These are phyloP conservation scores for Umbilicaria muhlenbergii DNA, from an alignment of 495 filamentous ascomycete species.

Conservation along the genomic window DNA sequence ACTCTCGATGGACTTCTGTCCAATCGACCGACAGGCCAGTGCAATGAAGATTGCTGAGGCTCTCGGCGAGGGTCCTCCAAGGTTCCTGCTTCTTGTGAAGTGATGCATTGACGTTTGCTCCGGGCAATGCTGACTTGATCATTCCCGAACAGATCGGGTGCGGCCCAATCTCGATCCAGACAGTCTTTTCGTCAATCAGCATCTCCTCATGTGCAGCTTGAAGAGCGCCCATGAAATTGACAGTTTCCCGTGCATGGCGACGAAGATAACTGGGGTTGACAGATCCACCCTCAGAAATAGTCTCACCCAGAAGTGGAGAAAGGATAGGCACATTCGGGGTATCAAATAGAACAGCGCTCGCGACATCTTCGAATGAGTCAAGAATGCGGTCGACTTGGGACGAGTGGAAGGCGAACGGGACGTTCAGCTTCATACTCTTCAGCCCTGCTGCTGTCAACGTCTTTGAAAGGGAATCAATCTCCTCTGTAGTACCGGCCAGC, in stretches of 20 bases:
- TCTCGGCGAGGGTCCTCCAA: slow-evolving; percentile 39
- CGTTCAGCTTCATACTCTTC: slow-evolving; percentile 52
- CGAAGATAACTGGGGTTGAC: slow-evolving; percentile 26
- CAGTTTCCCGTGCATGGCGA: slow-evolving; percentile 12
- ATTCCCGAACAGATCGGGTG: slow-evolving; percentile 43
- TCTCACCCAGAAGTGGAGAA: slow-evolving; percentile 50
- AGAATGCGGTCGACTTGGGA: slow-evolving; percentile 66
- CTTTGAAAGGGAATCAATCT: slow-evolving; percentile 41
- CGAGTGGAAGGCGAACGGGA: slow-evolving; percentile 77
- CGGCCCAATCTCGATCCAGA: slow-evolving; percentile 41
- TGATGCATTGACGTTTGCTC: slow-evolving; percentile 27
- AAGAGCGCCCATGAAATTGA: slow-evolving; percentile 13
- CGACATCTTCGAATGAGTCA: slow-evolving; percentile 44
- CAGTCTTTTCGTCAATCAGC: slow-evolving; percentile 30
- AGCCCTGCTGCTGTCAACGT: slow-evolving; percentile 37
- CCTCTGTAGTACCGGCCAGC: slow-evolving; percentile 27
- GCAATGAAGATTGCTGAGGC: slow-evolving; percentile 36
- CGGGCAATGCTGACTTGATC: slow-evolving; percentile 40
- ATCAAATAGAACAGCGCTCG: slow-evolving; percentile 41
- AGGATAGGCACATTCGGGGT: slow-evolving; percentile 47
- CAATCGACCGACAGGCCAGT: slow-evolving; percentile 45
- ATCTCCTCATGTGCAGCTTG: slow-evolving; percentile 25
- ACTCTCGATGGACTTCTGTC: slow-evolving; percentile 51
- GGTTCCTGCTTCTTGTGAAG: slow-evolving; percentile 19
- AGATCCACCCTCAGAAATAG: slow-evolving; percentile 35